Percentiles rank a stretch among this genome's conserved stretches.
Conservation (phyloP, 176 grass and related monocot genomes). For the Phyllostachys edulis region DNA sequence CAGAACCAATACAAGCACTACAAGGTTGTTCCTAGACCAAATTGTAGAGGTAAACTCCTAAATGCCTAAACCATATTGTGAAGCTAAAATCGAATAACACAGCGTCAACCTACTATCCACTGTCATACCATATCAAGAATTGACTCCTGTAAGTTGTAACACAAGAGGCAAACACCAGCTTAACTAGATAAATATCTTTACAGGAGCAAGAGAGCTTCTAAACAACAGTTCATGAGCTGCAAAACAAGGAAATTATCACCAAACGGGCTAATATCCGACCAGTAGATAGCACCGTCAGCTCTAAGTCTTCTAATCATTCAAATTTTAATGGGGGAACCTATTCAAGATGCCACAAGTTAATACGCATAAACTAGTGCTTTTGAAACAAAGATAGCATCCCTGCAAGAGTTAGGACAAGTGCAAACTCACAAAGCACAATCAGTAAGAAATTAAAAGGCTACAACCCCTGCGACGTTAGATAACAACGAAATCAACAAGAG, state of each 20-base stretch:
- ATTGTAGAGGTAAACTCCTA: not conserved
- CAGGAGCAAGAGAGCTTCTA: not conserved
- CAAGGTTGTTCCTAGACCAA: not conserved
- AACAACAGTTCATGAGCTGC: not conserved
- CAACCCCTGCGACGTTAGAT: not conserved
- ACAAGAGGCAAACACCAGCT: not conserved
- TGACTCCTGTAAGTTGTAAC: not conserved
- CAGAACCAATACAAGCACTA: not conserved
- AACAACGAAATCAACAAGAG: not conserved
- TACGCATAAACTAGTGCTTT: not conserved
- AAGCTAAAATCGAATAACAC: not conserved
- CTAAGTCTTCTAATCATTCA: not conserved
- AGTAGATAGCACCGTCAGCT: not conserved
- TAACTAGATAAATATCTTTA: not conserved
- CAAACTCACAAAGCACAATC: not conserved
- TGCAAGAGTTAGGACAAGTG: not conserved
- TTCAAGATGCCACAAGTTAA: not conserved
- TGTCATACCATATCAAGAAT: not conserved
- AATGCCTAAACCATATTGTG: not conserved
- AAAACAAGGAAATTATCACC: not conserved
- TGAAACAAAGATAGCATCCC: not conserved
- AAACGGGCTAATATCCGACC: not conserved
- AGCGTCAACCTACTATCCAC: not conserved
- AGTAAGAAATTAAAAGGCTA: not conserved
- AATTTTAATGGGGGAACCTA: not conserved